Percentiles rank a stretch among this genome's conserved stretches.
phyloP scores from a whole-genome alignment of 163 green algal species.

The Trebouxiophyceae sp. region DNA sequence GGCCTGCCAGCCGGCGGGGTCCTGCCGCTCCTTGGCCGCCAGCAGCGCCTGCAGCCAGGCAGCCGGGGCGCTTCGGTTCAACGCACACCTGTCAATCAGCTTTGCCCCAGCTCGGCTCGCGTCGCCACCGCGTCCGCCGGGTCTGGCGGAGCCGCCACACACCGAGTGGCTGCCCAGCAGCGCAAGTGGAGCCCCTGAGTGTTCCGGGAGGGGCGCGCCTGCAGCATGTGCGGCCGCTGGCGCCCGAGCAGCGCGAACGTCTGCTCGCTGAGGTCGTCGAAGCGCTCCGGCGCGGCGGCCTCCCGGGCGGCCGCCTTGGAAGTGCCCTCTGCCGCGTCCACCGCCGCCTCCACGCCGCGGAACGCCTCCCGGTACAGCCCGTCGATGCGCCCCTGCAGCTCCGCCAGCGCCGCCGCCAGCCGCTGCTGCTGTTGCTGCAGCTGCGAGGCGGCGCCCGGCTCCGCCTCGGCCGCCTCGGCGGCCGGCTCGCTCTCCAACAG shows the following conservation, averaged over 20 bases:
- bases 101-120: too few relatives aligned
- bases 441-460: too few relatives aligned
- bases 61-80: too few relatives aligned
- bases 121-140: too few relatives aligned
- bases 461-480: too few relatives aligned
- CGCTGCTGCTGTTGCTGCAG: too few relatives aligned
- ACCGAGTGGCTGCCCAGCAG: too few relatives aligned
- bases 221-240: neutral
- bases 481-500: too few relatives aligned
- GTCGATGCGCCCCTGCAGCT: conserved; percentile 32
- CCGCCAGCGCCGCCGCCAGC: too few relatives aligned
- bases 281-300: neutral
- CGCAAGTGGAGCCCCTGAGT: too few relatives aligned
- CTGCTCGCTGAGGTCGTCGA: conserved; percentile 8
- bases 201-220: neutral
- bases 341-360: conserved; percentile 9
- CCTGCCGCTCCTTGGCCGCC: conserved; percentile 31
- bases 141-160: too few relatives aligned
- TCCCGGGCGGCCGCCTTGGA: neutral
- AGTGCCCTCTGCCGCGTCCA: conserved; percentile 4
- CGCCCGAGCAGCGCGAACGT: neutral
- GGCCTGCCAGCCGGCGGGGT: conserved; percentile 41
- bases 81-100: too few relatives aligned
- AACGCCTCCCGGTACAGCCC: conserved; percentile 26
- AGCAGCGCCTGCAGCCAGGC: conserved; percentile 52